Conservation (phyloP, 2,329 filamentous ascomycete species). For the Arthroderma uncinatum region DNA sequence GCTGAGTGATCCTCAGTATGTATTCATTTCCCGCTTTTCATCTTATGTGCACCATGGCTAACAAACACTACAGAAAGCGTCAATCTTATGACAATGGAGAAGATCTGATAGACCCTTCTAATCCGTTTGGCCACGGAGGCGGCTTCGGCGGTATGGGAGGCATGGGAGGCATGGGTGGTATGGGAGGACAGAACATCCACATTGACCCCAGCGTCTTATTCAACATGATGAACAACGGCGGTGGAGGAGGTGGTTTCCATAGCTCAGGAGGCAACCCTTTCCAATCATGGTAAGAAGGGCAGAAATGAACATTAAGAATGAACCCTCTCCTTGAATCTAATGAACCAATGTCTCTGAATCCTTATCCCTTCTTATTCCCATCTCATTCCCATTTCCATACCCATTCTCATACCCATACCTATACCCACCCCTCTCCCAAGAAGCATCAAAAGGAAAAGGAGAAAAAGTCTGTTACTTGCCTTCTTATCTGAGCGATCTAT, state of each 20-base stretch:
- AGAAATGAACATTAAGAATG: neutral
- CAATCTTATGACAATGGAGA: constrained; percentile 85
- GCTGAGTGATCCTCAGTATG: constrained; percentile 82
- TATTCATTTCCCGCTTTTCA: constrained; percentile 19
- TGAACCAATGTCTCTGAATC: no score
- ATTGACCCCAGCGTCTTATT: constrained; percentile 71
- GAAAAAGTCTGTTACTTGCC: neutral
- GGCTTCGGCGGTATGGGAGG: constrained; percentile 43
- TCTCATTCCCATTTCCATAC: neutral
- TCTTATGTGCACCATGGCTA: constrained; percentile 7
- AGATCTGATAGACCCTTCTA: constrained; percentile 75
- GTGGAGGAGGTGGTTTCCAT: constrained; percentile 35
- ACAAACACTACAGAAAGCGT: constrained; percentile 53
- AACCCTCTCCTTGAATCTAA: no score
- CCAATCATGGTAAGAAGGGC: constrained; percentile 15
- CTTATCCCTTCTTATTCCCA: neutral
- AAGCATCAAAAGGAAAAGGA: neutral
- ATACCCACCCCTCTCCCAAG: neutral
- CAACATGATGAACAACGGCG: constrained; percentile 68
- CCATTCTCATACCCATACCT: neutral
- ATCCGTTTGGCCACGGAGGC: constrained; percentile 68
- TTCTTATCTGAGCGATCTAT: constrained; percentile 1
- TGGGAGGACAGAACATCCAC: constrained; percentile 31
- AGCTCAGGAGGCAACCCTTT: constrained; percentile 42
- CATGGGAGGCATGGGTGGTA: constrained; percentile 44